Conservation (phyloP, 2,329 filamentous ascomycete species). For the Colletotrichum sidae region DNA sequence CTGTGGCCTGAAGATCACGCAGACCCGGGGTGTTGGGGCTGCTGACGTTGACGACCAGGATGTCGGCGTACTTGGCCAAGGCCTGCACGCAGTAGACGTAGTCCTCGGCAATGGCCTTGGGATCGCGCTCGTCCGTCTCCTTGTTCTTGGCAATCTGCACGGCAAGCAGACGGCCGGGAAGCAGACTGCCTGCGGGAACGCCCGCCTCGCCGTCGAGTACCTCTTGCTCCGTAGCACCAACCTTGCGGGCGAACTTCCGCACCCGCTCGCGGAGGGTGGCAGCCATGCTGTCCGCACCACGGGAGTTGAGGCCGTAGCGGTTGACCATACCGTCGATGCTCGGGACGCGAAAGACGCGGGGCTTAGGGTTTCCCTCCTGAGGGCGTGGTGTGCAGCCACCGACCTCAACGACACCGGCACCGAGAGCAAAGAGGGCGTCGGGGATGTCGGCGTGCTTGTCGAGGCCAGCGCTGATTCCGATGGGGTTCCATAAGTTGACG, state of each 20-base stretch:
- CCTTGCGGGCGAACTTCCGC: conserved; percentile 77
- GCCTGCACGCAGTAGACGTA: conserved; percentile 92
- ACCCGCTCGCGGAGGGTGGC: conserved; percentile 81
- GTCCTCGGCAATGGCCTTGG: conserved; percentile 81
- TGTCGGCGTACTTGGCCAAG: conserved; percentile 89
- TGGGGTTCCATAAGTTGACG: conserved; percentile 81
- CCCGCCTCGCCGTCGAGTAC: conserved; percentile 82
- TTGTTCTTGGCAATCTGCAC: conserved; percentile 99
- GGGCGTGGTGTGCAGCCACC: conserved; percentile 90
- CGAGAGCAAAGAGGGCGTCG: conserved; percentile 84
- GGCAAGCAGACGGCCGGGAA: conserved; percentile 79
- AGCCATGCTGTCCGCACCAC: conserved; percentile 89
- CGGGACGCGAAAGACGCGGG: conserved; percentile 88
- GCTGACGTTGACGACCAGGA: conserved; percentile 98
- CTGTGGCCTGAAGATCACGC: conserved; percentile 85
- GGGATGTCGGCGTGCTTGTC: conserved; percentile 95
- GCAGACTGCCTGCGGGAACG: conserved; percentile 86
- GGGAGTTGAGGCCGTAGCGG: conserved; percentile 93
- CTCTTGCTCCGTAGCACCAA: conserved; percentile 77
- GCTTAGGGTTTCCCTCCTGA: conserved; percentile 87
- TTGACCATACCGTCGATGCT: conserved; percentile 91
- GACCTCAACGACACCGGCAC: conserved; percentile 89
- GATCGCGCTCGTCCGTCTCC: conserved; percentile 84
- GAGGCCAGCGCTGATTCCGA: conserved; percentile 94
- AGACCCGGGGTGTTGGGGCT: conserved; percentile 96